phyloP scores from a whole-genome alignment of 768 basidiomycete species.

The Saitozyma podzolica region DNA sequence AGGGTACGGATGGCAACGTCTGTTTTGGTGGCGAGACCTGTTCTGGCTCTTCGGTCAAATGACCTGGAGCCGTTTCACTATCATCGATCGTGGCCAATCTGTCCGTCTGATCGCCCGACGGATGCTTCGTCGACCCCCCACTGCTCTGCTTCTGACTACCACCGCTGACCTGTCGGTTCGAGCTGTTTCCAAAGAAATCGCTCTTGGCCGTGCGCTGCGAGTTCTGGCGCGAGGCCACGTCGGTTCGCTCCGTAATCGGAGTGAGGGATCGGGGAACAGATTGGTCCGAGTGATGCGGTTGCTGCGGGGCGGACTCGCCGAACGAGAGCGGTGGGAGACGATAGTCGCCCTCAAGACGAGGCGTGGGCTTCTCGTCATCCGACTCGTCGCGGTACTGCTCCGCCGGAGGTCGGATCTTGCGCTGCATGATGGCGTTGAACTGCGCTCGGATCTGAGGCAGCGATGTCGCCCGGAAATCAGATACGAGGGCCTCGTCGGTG shows the following conservation, averaged over 20 bases:
- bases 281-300: slow-evolving; percentile 21
- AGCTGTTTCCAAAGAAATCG: background rate
- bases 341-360: slow-evolving; percentile 27
- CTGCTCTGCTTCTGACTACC: slow-evolving; percentile 32
- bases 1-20: too few species aligned
- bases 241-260: slow-evolving; percentile 65
- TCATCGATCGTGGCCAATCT: slow-evolving; percentile 41
- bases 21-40: background rate
- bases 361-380: slow-evolving; percentile 19
- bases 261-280: slow-evolving; percentile 56
- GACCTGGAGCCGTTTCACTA: slow-evolving; percentile 22
- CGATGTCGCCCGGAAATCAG: slow-evolving; percentile 34
- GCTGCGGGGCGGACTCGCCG: slow-evolving; percentile 10
- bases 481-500: slow-evolving; percentile 69
- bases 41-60: slow-evolving; percentile 31
- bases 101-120: slow-evolving; percentile 14
- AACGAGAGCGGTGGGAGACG: slow-evolving; percentile 49
- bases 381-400: slow-evolving; percentile 17
- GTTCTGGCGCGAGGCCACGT: slow-evolving; percentile 42
- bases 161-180: slow-evolving; percentile 18
- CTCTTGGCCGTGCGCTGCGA: slow-evolving; percentile 33
- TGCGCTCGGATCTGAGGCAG: slow-evolving; percentile 28
- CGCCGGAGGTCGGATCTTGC: slow-evolving; percentile 5
- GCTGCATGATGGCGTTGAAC: slow-evolving; percentile 20
- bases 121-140: slow-evolving; percentile 26